These are phyloP conservation scores for Monosiga brevicollis DNA, from an alignment of 78 protist genomes.

Conservation along the genomic window DNA sequence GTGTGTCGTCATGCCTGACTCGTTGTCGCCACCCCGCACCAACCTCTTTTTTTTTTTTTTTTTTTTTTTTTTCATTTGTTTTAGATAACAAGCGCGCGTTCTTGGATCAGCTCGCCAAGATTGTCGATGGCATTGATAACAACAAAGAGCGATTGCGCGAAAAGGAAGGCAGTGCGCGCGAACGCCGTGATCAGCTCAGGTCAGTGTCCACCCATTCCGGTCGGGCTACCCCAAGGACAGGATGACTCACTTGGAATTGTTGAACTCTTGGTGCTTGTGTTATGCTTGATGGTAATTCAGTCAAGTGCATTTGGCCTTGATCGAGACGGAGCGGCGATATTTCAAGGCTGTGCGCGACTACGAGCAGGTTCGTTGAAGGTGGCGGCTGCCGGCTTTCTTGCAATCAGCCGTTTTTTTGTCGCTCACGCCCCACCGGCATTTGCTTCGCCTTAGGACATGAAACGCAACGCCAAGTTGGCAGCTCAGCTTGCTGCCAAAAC, in stretches of 20 bases:
- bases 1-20: neutral
- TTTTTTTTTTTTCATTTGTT: neutral
- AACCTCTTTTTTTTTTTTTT: neutral
- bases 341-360: slow-evolving; percentile 55
- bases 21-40: neutral
- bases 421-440: no score
- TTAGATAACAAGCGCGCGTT: neutral
- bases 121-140: neutral
- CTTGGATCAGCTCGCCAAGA: neutral
- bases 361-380: no score
- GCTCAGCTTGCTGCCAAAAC: no score
- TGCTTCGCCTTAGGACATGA: no score
- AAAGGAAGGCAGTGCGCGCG: neutral
- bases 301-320: neutral
- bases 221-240: neutral
- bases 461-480: no score
- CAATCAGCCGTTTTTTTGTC: no score
- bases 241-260: neutral
- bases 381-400: no score
- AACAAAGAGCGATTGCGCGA: neutral
- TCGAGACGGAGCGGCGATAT: slow-evolving; percentile 68
- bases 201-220: no score
- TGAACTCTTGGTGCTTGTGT: neutral
- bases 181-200: neutral
- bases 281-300: neutral